Evolutionary conservation across 1,284 basidiomycete genomes (phyloP).

Genomic region (Cryptococcus sp.): DNA sequence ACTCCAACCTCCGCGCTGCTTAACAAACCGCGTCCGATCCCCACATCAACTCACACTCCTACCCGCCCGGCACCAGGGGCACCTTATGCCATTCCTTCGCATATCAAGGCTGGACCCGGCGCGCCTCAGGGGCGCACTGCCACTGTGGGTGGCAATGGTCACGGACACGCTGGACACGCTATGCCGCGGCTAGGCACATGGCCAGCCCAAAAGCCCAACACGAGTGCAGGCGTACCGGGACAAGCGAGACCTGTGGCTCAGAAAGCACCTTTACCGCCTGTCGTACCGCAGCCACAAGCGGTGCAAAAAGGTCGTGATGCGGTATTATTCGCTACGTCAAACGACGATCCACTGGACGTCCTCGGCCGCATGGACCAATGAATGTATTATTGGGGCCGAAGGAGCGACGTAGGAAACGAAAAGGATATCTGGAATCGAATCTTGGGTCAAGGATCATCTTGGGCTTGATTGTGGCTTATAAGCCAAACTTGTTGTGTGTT

Average conservation of each 20-base stretch:
- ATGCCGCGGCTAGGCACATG: slow-evolving; percentile 32
- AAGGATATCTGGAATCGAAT: not conserved
- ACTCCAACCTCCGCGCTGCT: not conserved
- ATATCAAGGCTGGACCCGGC: slow-evolving; percentile 10
- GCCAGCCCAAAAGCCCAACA: slow-evolving; percentile 14
- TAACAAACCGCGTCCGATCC: not conserved
- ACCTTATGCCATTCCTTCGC: slow-evolving; percentile 35
- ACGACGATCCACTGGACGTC: slow-evolving; percentile 23
- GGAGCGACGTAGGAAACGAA: not conserved
- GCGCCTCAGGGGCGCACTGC: not conserved
- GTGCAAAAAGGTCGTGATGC: slow-evolving; percentile 45
- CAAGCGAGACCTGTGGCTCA: not conserved
- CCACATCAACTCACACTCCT: slow-evolving; percentile 1
- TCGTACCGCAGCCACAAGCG: slow-evolving; percentile 21
- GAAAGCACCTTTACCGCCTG: slow-evolving; percentile 4
- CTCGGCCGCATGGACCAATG: slow-evolving; percentile 20
- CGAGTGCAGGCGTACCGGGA: not conserved
- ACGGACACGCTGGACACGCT: slow-evolving; percentile 9
- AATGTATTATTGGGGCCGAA: not conserved
- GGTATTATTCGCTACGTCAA: slow-evolving; percentile 37
- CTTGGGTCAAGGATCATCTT: too few species aligned
- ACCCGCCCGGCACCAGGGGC: slow-evolving; percentile 16
- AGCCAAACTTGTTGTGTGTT: slow-evolving; percentile 1
- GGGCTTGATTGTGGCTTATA: not conserved
- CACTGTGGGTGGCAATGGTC: slow-evolving; percentile 7